Base-by-base conservation (phyloP, 164 flowering plant species). In the Vitis rupestris region DNA sequence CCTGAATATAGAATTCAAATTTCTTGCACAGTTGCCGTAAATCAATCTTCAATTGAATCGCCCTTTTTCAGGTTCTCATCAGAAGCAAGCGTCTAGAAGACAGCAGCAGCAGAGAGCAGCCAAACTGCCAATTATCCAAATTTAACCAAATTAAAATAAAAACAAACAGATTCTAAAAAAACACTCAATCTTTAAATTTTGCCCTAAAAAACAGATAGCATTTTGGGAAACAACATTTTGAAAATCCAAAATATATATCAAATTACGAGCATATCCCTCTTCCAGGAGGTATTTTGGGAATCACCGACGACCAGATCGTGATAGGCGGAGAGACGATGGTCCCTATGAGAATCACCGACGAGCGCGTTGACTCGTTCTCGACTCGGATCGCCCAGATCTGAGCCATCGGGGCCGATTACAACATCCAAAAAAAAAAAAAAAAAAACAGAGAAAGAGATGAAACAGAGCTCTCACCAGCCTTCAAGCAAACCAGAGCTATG, bases 101-200 rank as follows among this genome's bases (percentile, higher is more conserved):
- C 87, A 87, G 81, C 90, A 87, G 61, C 88, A 87, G 75, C 90
- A 87, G 58, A 87, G 69, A 50, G 90, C 91, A 75, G 91, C 91
- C 83, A 83, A 79, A 76, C 91, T 87, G 83, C 80, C 72, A 1
- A n/a, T 14, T 16, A 8, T 7, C 16, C 9, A 1, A 16, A 56
- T 6, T 16, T 7, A 56, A 30, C 47, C 12, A 23, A 64, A 64
- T 50, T 51, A 55, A 56, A 56, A 8, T 7, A 3, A 5, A 75
- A 4, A 9, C 23, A 19, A 10, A 17, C 10, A 59, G 2, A 31
- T 23, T 0, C 27, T 1, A 19, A 50, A 62, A 3, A 30, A 61
- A 27, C 51, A 17, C 6, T 13, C 49, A 59, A 50, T 65, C 12
- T 5, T 8, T 47, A 47, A 11, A 63, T 31, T 31, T 31, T 31